Conservation (phyloP, 2,329 filamentous ascomycete species). For the Myotisia sp. region DNA sequence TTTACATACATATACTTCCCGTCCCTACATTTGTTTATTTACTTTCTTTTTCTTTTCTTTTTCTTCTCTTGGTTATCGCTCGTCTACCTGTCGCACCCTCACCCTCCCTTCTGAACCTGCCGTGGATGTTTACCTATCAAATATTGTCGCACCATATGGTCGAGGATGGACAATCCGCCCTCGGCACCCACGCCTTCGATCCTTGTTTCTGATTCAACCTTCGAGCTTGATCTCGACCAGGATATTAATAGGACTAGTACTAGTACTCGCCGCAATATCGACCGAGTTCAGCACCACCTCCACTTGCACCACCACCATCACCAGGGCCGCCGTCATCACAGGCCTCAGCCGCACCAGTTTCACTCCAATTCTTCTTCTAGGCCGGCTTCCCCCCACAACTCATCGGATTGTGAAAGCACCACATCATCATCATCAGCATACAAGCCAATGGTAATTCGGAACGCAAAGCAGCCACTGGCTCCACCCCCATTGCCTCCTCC, state of each 20-base stretch:
- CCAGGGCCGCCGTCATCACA: constrained; percentile 15
- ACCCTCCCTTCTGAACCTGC: constrained; percentile 1
- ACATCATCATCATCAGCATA: constrained; percentile 11
- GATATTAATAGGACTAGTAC: not conserved
- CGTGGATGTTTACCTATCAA: constrained; percentile 10
- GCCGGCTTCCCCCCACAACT: constrained; percentile 26
- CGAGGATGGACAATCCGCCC: constrained; percentile 34
- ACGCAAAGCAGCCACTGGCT: constrained; percentile 34
- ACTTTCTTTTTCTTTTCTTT: not conserved
- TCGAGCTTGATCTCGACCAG: constrained; percentile 1
- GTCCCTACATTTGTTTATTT: no score
- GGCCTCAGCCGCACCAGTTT: constrained; percentile 2
- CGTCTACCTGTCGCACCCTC: not conserved
- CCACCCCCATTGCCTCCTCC: constrained; percentile 54
- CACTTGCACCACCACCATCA: not conserved
- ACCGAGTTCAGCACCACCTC: not conserved
- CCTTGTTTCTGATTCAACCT: constrained; percentile 27
- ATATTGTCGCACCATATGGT: constrained; percentile 14
- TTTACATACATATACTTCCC: no score
- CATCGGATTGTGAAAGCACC: constrained; percentile 16
- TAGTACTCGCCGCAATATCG: not conserved
- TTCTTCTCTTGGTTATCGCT: not conserved
- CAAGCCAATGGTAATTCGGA: constrained; percentile 50
- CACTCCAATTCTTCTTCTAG: constrained; percentile 18
- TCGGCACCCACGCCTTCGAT: constrained; percentile 28